Percentiles rank a stretch among this genome's conserved stretches.
Conservation (phyloP, 257 asterid genomes). For the Primulina eburnea region DNA sequence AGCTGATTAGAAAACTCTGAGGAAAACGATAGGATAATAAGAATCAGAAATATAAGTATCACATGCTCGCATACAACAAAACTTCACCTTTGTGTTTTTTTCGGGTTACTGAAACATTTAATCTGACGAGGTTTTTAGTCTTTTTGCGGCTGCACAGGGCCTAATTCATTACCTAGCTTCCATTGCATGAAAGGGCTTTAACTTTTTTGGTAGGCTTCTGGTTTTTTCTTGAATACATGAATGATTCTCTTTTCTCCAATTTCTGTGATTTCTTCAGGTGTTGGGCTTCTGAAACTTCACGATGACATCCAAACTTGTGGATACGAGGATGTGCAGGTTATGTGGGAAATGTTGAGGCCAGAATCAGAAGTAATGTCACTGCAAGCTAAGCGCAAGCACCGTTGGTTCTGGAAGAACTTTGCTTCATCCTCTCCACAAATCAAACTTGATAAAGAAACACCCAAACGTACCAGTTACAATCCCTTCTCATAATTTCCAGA, state of each 20-base stretch:
- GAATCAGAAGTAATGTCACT: slow-evolving; percentile 47
- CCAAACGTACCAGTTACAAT: not conserved
- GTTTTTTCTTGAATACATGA: not conserved
- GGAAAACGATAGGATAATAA: not conserved
- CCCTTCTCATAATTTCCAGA: not conserved
- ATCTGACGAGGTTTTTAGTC: too few species aligned
- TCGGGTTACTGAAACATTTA: not conserved
- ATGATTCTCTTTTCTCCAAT: not conserved
- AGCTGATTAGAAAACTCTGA: not conserved
- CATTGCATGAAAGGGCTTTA: too few species aligned
- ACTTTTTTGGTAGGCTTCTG: not conserved
- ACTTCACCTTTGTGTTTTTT: too few species aligned
- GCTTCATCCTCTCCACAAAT: slow-evolving; percentile 42
- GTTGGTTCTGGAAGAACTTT: slow-evolving; percentile 58
- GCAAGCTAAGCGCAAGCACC: slow-evolving; percentile 45
- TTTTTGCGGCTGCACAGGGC: too few species aligned
- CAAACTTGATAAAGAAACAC: slow-evolving; percentile 31
- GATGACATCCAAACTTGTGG: slow-evolving; percentile 95
- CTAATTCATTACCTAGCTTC: too few species aligned
- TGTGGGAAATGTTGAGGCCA: slow-evolving; percentile 94
- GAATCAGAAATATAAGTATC: not conserved
- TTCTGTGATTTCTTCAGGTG: slow-evolving; percentile 44
- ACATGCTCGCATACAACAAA: too few species aligned
- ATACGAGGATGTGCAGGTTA: slow-evolving; percentile 84
- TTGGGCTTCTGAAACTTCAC: slow-evolving; percentile 73